Conservation (phyloP, 1,139 yeast species). For the Yamadazyma blattariae region DNA sequence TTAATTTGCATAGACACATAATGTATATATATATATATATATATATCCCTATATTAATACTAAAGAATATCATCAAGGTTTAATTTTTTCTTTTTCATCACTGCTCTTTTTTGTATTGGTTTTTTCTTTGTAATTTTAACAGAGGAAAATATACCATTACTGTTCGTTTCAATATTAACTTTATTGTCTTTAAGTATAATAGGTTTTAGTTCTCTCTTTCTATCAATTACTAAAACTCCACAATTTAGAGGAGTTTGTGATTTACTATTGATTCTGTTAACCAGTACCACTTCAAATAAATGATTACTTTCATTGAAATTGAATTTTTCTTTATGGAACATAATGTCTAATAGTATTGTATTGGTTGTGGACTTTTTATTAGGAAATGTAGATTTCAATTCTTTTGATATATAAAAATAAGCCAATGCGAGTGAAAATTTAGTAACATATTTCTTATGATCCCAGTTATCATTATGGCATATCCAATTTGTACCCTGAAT, state of each 20-base stretch:
- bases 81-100: slow-evolving; percentile 6
- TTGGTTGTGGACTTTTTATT: neutral
- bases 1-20: neutral
- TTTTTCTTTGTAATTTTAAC: slow-evolving; percentile 4
- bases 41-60: too few species aligned
- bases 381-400: slow-evolving; percentile 5
- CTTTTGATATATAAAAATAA: slow-evolving; percentile 16
- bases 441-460: slow-evolving; percentile 12
- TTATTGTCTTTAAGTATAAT: neutral
- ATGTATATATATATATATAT: neutral
- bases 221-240: slow-evolving; percentile 10
- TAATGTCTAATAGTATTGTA: slow-evolving; percentile 19
- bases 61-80: slow-evolving; percentile 4
- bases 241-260: neutral
- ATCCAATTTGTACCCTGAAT: slow-evolving; percentile 24
- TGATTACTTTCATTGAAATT: slow-evolving; percentile 4
- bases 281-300: slow-evolving; percentile 7
- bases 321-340: slow-evolving; percentile 15
- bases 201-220: slow-evolving; percentile 6
- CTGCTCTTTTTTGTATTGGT: slow-evolving; percentile 5
- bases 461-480: slow-evolving; percentile 11
- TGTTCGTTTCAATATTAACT: neutral
- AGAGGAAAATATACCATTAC: slow-evolving; percentile 4
- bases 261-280: slow-evolving; percentile 7
- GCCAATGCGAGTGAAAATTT: slow-evolving; percentile 28